Evolutionary conservation across 2,329 filamentous ascomycete species (phyloP).

Genomic region (Coleophoma eucalyptorum): DNA sequence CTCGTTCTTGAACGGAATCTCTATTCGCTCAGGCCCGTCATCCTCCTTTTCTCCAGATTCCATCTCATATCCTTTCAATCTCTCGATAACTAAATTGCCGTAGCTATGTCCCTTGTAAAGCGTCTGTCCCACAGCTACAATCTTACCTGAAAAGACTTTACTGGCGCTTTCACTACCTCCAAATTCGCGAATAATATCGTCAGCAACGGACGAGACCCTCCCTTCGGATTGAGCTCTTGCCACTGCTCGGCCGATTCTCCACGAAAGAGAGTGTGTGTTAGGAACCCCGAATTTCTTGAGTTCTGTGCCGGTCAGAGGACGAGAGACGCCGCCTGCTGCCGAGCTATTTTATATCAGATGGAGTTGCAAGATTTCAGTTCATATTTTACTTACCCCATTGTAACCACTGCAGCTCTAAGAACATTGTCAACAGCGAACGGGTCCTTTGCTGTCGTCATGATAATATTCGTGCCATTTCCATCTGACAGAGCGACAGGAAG

Average conservation of each 20-base stretch:
- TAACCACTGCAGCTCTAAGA: not conserved
- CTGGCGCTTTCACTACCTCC: not conserved
- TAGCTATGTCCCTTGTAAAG: not conserved
- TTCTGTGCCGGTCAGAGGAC: not conserved
- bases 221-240: not conserved
- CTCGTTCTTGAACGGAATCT: constrained; percentile 38
- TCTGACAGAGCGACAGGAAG: not conserved
- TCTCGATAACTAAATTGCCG: not conserved
- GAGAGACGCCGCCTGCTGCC: not conserved
- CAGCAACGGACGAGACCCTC: not conserved
- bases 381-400: not conserved
- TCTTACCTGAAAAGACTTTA: not conserved
- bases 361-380: no score
- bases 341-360: not conserved
- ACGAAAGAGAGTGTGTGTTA: not conserved
- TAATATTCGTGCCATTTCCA: not conserved
- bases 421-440: not conserved
- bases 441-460: not conserved
- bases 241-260: not conserved
- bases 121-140: not conserved
- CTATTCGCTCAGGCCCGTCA: not conserved
- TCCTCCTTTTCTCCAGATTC: not conserved
- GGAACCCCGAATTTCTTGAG: not conserved
- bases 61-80: not conserved
- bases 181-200: not conserved